Conservation (phyloP, 148 eudicot species). For the Nepenthes mirabilis region DNA sequence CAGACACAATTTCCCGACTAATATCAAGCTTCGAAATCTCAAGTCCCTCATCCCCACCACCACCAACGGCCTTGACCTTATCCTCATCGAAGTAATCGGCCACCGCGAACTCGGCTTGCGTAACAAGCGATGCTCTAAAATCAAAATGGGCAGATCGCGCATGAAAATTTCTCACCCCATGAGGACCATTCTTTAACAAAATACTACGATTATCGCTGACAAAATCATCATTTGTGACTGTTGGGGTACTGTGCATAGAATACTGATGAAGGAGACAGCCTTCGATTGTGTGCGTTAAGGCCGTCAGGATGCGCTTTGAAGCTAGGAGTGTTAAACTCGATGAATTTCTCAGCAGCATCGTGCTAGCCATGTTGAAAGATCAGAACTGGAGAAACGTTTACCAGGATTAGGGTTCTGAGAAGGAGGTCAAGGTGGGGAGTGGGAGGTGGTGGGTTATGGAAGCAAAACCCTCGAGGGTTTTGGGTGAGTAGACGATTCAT, state of each 20-base stretch:
- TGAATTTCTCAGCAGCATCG: conserved; percentile 6
- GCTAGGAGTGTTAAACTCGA: conserved; percentile 1
- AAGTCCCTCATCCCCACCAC: conserved; percentile 33
- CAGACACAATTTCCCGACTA: conserved; percentile 35
- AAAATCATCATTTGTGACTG: neutral
- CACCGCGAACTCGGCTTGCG: conserved; percentile 10
- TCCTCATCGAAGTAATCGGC: conserved; percentile 12
- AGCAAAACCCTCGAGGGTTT: too few relatives aligned
- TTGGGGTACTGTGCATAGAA: neutral
- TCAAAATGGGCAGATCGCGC: conserved; percentile 1
- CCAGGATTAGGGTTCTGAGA: too few relatives aligned
- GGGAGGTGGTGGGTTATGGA: too few relatives aligned
- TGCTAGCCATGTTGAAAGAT: conserved; percentile 1
- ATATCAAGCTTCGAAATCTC: conserved; percentile 73
- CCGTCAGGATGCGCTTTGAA: conserved; percentile 6
- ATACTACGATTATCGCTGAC: neutral
- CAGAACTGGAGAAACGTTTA: neutral
- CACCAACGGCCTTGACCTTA: conserved; percentile 1
- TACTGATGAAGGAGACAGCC: neutral
- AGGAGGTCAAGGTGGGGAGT: too few relatives aligned
- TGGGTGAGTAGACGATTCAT: too few relatives aligned
- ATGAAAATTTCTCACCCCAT: conserved; percentile 6
- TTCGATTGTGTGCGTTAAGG: neutral
- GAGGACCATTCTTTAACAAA: neutral
- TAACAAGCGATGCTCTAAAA: conserved; percentile 6